Percentiles rank a stretch among this genome's conserved stretches.
phyloP scores from a whole-genome alignment of 2,329 filamentous ascomycete genomes.

The Xylariaceae sp. region DNA sequence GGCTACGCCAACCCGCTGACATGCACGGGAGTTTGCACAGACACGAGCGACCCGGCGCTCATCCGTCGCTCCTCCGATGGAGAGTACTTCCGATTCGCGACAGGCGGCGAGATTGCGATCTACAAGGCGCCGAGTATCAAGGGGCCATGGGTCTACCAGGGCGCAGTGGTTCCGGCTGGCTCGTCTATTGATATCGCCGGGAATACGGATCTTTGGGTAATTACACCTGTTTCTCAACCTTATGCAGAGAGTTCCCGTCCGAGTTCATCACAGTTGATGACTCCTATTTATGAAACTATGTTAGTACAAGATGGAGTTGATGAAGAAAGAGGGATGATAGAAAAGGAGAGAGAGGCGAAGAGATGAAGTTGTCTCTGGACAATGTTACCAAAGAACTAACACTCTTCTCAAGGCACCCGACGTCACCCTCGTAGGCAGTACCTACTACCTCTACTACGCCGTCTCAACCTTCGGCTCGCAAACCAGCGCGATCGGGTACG shows the following conservation, averaged over 20 bases:
- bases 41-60: constrained; percentile 39
- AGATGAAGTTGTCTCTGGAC: background rate
- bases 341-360: background rate
- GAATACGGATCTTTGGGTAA: constrained; percentile 38
- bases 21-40: constrained; percentile 38
- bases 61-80: constrained; percentile 39
- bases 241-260: background rate
- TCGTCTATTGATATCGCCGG: constrained; percentile 34
- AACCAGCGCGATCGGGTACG: constrained; percentile 57
- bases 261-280: no score
- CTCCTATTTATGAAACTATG: no score
- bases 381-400: background rate
- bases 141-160: constrained; percentile 40
- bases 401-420: constrained; percentile 54
- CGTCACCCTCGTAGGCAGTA: constrained; percentile 50
- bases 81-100: constrained; percentile 41
- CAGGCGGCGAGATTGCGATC: constrained; percentile 37
- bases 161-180: constrained; percentile 34
- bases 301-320: no score
- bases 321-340: background rate
- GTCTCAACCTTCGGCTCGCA: constrained; percentile 61
- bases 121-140: constrained; percentile 34
- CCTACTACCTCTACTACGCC: constrained; percentile 64
- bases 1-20: constrained; percentile 34
- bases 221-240: background rate